A percentile compares a stretch with the other conserved stretches of the same genome.
phyloP scores from a whole-genome alignment of 192 early-diverging fungal species.

The Gaertneriomyces semiglobifer region DNA sequence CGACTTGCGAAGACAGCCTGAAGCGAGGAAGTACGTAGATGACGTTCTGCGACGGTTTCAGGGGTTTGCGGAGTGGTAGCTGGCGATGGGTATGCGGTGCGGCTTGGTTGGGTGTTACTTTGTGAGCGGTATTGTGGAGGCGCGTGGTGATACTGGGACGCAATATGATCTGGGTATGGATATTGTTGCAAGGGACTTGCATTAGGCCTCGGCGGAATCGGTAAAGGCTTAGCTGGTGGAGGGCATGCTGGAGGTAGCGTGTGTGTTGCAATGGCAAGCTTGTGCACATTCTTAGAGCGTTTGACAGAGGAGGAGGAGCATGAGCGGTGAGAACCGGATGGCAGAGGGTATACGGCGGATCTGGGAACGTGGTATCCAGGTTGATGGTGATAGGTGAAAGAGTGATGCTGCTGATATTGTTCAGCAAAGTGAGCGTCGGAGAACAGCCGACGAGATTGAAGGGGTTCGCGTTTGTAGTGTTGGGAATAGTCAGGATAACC shows the following conservation, averaged over 20 bases:
- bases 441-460: constrained; percentile 16
- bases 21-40: constrained; percentile 8
- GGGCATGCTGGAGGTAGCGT: constrained; percentile 14
- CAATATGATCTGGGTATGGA: background rate
- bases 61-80: background rate
- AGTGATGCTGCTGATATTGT: background rate
- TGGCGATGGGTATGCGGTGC: constrained; percentile 19
- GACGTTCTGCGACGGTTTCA: constrained; percentile 17
- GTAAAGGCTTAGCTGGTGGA: constrained; percentile 13
- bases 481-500: background rate
- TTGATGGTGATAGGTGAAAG: background rate
- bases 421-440: background rate
- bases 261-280: constrained; percentile 9
- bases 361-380: background rate
- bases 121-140: background rate
- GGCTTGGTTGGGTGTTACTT: background rate
- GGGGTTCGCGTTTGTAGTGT: constrained; percentile 4
- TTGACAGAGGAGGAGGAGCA: background rate
- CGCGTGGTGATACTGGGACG: background rate
- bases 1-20: constrained; percentile 9
- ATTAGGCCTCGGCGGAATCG: constrained; percentile 5
- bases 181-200: background rate
- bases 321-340: background rate
- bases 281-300: background rate
- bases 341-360: background rate